Evolutionary conservation across 805 yeast species (phyloP).

Genomic region (Spathaspora passalidarum): DNA sequence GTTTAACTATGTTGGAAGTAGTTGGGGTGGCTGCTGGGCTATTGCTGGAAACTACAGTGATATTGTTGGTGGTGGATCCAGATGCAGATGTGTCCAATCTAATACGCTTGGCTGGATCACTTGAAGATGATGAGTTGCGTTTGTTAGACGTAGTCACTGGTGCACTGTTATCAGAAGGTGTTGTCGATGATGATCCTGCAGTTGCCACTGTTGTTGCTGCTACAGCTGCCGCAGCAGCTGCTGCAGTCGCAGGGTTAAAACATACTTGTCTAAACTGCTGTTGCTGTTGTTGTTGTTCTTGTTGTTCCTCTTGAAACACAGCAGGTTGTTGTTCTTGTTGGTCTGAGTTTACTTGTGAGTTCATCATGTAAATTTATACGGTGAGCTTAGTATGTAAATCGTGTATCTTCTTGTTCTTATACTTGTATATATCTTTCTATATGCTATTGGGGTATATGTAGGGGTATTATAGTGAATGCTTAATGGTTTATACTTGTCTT

Average conservation of each 20-base stretch:
- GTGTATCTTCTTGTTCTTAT: not conserved
- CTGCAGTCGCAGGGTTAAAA: slow-evolving; percentile 6
- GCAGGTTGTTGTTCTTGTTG: slow-evolving; percentile 4
- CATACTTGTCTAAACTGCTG: slow-evolving; percentile 10
- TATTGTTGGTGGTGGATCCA: not conserved
- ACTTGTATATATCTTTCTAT: not conserved
- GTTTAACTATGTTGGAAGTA: not conserved
- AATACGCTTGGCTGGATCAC: slow-evolving; percentile 17
- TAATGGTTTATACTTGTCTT: not conserved
- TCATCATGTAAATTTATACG: not conserved
- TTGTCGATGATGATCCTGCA: not conserved
- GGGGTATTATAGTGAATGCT: not conserved
- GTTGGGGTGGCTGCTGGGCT: not conserved
- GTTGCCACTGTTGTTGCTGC: not conserved
- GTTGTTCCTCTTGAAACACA: slow-evolving; percentile 5
- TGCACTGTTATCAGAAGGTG: not conserved
- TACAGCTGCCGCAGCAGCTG: not conserved
- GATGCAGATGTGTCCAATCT: slow-evolving; percentile 14
- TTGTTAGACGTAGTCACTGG: slow-evolving; percentile 8
- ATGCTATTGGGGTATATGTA: not conserved
- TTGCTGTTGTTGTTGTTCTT: slow-evolving; percentile 1
- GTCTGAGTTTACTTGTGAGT: slow-evolving; percentile 4
- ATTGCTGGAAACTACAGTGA: too few species aligned
- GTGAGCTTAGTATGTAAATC: not conserved
- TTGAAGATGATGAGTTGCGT: slow-evolving; percentile 16